Evolutionary conservation across 2,329 filamentous ascomycete species (phyloP).

Genomic region (Aspergillus ruber): DNA sequence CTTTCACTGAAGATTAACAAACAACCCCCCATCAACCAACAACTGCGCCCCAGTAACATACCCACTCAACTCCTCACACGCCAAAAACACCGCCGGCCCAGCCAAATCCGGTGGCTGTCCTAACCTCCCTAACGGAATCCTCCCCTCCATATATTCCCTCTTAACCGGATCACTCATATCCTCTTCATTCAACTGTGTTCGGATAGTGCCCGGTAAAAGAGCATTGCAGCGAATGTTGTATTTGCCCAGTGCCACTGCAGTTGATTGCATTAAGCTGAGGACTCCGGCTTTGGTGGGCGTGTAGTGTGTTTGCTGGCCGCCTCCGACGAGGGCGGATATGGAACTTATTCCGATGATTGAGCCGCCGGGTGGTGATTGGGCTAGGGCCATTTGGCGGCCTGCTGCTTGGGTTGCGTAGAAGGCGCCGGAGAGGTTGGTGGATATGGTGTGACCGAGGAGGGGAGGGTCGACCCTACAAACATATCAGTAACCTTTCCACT

Average conservation of each 20-base stretch:
- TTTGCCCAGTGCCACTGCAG: slow-evolving; percentile 69
- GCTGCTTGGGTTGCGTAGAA: slow-evolving; percentile 84
- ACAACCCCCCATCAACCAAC: slow-evolving; percentile 80
- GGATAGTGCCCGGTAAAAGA: slow-evolving; percentile 73
- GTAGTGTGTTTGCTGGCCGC: slow-evolving; percentile 74
- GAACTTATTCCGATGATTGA: slow-evolving; percentile 56
- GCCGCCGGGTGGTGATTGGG: slow-evolving; percentile 61
- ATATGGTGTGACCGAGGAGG: slow-evolving; percentile 65
- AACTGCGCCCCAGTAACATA: slow-evolving; percentile 80
- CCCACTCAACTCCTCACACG: slow-evolving; percentile 67
- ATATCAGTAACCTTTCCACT: not conserved
- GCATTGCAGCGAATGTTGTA: slow-evolving; percentile 78
- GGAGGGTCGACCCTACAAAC: slow-evolving; percentile 55
- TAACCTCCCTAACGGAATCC: slow-evolving; percentile 72
- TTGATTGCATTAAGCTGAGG: slow-evolving; percentile 73
- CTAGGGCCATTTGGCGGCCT: slow-evolving; percentile 75
- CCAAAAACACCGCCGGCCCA: slow-evolving; percentile 79
- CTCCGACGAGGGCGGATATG: slow-evolving; percentile 50
- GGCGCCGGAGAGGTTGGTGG: slow-evolving; percentile 79
- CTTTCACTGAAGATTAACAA: slow-evolving; percentile 75
- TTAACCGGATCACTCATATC: slow-evolving; percentile 70
- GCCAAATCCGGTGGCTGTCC: slow-evolving; percentile 68
- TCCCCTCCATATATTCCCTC: slow-evolving; percentile 68
- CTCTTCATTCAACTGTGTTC: slow-evolving; percentile 76
- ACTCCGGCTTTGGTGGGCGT: slow-evolving; percentile 85